Percentiles rank a stretch among this genome's conserved stretches.
These are phyloP conservation scores for Nymphaea colorata DNA, from an alignment of 164 flowering plant species.

Conservation along the genomic window DNA sequence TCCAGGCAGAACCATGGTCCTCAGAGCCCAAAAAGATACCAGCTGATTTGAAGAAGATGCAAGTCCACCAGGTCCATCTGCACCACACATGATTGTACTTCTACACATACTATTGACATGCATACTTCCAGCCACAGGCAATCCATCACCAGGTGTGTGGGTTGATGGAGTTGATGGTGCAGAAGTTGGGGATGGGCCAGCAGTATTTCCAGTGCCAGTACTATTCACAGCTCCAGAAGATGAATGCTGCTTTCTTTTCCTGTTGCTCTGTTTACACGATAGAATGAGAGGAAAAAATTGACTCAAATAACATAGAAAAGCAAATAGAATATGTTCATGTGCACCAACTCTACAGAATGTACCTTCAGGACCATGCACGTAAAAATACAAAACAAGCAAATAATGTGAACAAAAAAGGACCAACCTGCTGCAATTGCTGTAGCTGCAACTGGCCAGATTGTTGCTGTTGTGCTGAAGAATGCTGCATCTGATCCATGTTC, in stretches of 20 bases:
- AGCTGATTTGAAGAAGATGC: constrained; percentile 77
- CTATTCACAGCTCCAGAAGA: constrained; percentile 81
- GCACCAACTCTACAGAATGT: no score
- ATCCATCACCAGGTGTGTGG: constrained; percentile 69
- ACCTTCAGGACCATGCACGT: no score
- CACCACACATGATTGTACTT: constrained; percentile 57
- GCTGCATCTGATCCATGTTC: constrained; percentile 13
- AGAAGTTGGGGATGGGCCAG: constrained; percentile 61
- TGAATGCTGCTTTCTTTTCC: constrained; percentile 64
- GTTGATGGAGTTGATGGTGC: constrained; percentile 52
- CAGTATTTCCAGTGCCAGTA: constrained; percentile 70
- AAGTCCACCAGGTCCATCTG: constrained; percentile 67
- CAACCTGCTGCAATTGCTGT: constrained; percentile 55
- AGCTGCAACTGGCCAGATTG: constrained; percentile 71
- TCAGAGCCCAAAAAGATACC: constrained; percentile 23
- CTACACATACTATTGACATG: constrained; percentile 47
- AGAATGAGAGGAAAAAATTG: not conserved
- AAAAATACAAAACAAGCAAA: no score
- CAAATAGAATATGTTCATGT: not conserved
- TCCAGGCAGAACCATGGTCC: not conserved
- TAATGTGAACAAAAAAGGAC: constrained; percentile 4
- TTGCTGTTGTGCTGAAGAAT: constrained; percentile 16
- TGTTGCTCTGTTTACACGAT: constrained; percentile 29
- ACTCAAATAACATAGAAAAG: not conserved
- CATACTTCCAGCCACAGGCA: constrained; percentile 32